phyloP scores from a whole-genome alignment of 106 monocot genomes.

The Allium sativum region DNA sequence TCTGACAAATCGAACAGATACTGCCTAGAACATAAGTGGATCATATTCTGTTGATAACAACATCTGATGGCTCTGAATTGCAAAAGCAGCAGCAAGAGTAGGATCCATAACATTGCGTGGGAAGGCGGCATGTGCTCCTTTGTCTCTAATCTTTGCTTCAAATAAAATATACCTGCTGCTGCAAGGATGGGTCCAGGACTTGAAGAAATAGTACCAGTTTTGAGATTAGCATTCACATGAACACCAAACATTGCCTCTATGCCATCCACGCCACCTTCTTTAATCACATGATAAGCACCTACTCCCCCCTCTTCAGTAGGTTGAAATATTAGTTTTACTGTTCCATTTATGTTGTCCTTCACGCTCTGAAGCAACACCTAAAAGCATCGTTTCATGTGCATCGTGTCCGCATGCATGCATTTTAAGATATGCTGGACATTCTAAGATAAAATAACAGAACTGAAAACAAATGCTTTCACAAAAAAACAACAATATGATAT shows the following conservation, averaged over 20 bases:
- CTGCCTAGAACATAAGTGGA: too few relatives aligned
- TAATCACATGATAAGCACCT: conserved; percentile 47
- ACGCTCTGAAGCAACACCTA: conserved; percentile 41
- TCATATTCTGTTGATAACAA: conserved; percentile 39
- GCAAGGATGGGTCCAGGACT: conserved; percentile 41
- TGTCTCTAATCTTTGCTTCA: conserved; percentile 35
- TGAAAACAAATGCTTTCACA: too few relatives aligned
- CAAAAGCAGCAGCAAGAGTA: conserved; percentile 21
- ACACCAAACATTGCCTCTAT: conserved; percentile 45
- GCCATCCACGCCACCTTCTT: conserved; percentile 44
- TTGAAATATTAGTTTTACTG: conserved; percentile 72
- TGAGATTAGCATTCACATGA: conserved; percentile 31
- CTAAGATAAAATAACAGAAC: too few relatives aligned
- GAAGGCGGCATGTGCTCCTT: conserved; percentile 47
- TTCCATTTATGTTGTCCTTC: conserved; percentile 18
- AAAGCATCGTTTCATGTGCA: conserved; percentile 51
- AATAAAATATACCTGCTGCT: conserved; percentile 52
- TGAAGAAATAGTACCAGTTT: conserved; percentile 24
- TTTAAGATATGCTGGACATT: too few relatives aligned
- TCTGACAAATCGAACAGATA: too few relatives aligned
- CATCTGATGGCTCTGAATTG: conserved; percentile 28
- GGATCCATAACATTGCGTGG: conserved; percentile 36
- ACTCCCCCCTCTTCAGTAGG: conserved; percentile 56
- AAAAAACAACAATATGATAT: too few relatives aligned
- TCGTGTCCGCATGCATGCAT: conserved; percentile 82